These are phyloP conservation scores for Orbilia quercus DNA, from an alignment of 2,329 filamentous ascomycete species.

Conservation along the genomic window DNA sequence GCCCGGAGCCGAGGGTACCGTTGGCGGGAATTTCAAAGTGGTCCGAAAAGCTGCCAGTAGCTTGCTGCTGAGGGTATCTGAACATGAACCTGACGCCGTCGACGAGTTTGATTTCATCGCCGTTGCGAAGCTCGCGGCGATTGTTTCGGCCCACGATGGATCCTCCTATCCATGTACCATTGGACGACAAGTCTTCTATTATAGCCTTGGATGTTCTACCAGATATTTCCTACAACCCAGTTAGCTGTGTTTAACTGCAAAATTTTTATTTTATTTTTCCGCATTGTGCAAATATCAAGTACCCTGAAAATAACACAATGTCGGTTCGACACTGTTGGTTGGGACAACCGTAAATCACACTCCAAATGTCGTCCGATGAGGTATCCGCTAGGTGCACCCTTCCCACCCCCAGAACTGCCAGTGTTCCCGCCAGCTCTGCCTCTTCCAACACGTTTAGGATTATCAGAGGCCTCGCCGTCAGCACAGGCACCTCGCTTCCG, in stretches of 20 bases:
- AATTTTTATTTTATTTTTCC: too few species aligned
- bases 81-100: constrained; percentile 90
- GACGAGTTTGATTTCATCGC: constrained; percentile 89
- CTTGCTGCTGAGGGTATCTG: constrained; percentile 80
- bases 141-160: constrained; percentile 91
- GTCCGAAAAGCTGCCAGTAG: constrained; percentile 81
- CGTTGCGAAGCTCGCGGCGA: constrained; percentile 84
- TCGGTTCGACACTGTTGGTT: constrained; percentile 60
- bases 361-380: constrained; percentile 92
- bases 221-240: constrained; percentile 63
- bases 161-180: constrained; percentile 96
- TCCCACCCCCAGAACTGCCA: constrained; percentile 72
- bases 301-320: constrained; percentile 61
- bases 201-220: constrained; percentile 73
- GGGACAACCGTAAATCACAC: constrained; percentile 68
- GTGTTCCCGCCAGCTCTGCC: constrained; percentile 68
- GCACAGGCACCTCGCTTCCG: constrained; percentile 79
- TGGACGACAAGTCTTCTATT: constrained; percentile 91
- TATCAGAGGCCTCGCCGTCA: constrained; percentile 66
- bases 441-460: constrained; percentile 63
- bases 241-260: constrained; percentile 1
- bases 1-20: constrained; percentile 84
- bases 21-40: constrained; percentile 82
- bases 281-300: too few species aligned
- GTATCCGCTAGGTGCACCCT: constrained; percentile 81